phyloP scores from a whole-genome alignment of 352 stramenopile species.

The Pythium sp. region DNA sequence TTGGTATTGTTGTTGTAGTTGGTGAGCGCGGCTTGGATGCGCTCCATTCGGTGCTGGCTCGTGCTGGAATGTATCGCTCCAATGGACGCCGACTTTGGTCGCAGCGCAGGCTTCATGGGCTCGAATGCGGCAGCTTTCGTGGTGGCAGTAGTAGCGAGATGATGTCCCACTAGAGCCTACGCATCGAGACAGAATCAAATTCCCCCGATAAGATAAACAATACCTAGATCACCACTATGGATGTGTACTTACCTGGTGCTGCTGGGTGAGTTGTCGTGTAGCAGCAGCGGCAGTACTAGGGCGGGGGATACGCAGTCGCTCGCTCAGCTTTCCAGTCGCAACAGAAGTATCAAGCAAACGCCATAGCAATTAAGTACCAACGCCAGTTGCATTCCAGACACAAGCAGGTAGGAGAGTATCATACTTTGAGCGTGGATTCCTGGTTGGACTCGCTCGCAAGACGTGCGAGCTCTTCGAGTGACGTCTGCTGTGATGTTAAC shows the following conservation, averaged over 20 bases:
- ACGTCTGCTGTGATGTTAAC: not conserved
- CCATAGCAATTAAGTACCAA: not conserved
- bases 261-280: not conserved
- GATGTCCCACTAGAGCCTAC: not conserved
- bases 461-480: constrained; percentile 21
- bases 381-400: not conserved
- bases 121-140: not conserved
- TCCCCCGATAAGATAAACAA: not conserved
- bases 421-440: constrained; percentile 10
- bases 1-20: constrained; percentile 13
- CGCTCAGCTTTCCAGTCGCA: constrained; percentile 33
- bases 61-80: constrained; percentile 16
- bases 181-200: not conserved
- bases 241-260: constrained; percentile 1
- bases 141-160: too few relatives aligned
- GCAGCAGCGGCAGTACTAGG: constrained; percentile 22
- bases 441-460: constrained; percentile 12
- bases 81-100: constrained; percentile 34
- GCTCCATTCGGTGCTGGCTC: constrained; percentile 39
- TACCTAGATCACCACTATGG: not conserved
- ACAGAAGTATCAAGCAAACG: constrained; percentile 1
- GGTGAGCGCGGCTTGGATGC: constrained; percentile 20
- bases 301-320: constrained; percentile 43
- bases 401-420: not conserved
- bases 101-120: constrained; percentile 30